phyloP scores from a whole-genome alignment of 345 rosid genomes.

The Linum lewisii region DNA sequence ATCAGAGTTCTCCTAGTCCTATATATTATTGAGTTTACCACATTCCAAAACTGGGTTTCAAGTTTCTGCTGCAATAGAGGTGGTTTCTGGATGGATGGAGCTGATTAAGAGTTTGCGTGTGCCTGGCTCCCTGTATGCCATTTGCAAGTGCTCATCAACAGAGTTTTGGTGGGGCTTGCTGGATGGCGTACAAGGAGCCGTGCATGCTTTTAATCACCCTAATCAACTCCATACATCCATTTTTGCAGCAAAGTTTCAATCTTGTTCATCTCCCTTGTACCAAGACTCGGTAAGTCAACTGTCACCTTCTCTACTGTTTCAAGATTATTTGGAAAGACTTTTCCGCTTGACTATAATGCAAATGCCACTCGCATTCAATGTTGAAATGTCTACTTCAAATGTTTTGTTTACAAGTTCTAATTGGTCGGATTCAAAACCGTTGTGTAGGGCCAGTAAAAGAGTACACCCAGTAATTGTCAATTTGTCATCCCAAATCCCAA shows the following conservation, averaged over 20 bases:
- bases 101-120: not conserved
- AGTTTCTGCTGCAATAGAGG: too few relatives aligned
- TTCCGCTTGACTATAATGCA: not conserved
- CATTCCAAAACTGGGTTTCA: too few relatives aligned
- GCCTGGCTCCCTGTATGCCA: slow-evolving; percentile 10
- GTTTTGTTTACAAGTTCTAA: too few relatives aligned
- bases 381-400: not conserved
- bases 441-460: not conserved
- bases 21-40: too few relatives aligned
- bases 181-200: slow-evolving; percentile 6
- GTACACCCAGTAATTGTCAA: not conserved
- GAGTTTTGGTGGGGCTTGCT: not conserved
- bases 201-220: not conserved
- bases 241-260: not conserved
- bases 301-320: too few relatives aligned
- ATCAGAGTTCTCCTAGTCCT: too few relatives aligned
- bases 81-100: not conserved
- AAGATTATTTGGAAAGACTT: not conserved
- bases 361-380: not conserved
- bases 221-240: not conserved
- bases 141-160: not conserved
- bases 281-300: too few relatives aligned
- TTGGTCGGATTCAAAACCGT: not conserved
- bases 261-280: too few relatives aligned
- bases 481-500: not conserved